Percentiles rank a stretch among this genome's conserved stretches.
These are phyloP conservation scores for Aspergillus spinulosporus DNA, from an alignment of 2,329 filamentous ascomycete genomes.

Conservation along the genomic window DNA sequence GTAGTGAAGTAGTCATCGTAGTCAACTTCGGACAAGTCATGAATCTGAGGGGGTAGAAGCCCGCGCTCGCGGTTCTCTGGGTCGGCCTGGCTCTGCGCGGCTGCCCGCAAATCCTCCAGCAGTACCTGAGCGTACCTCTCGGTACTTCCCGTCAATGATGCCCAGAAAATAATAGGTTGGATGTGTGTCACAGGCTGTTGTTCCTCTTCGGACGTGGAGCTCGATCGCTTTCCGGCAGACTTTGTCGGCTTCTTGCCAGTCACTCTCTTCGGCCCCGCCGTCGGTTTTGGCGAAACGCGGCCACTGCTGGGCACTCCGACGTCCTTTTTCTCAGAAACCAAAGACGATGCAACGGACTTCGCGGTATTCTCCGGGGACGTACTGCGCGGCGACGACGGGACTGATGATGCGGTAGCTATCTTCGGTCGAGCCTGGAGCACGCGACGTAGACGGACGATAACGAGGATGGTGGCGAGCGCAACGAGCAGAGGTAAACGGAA, in stretches of 20 bases:
- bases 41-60: constrained; percentile 61
- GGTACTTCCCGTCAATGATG: constrained; percentile 81
- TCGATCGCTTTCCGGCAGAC: constrained; percentile 26
- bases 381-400: constrained; percentile 35
- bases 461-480: constrained; percentile 37
- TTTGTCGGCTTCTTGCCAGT: constrained; percentile 36
- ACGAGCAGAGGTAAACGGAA: constrained; percentile 50
- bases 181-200: constrained; percentile 31
- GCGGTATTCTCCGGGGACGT: constrained; percentile 27
- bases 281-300: constrained; percentile 19
- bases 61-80: constrained; percentile 29
- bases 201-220: constrained; percentile 19
- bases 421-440: constrained; percentile 28
- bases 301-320: not conserved
- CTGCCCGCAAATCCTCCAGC: constrained; percentile 54
- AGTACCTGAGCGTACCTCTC: constrained; percentile 70
- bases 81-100: constrained; percentile 31
- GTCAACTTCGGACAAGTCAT: constrained; percentile 82
- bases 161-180: constrained; percentile 82
- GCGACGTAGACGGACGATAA: constrained; percentile 32
- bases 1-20: constrained; percentile 90
- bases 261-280: constrained; percentile 36
- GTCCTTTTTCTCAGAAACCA: constrained; percentile 2
- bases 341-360: not conserved
- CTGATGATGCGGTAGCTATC: constrained; percentile 31